phyloP scores from a whole-genome alignment of 257 asterid genomes.

The Sherardia arvensis region DNA sequence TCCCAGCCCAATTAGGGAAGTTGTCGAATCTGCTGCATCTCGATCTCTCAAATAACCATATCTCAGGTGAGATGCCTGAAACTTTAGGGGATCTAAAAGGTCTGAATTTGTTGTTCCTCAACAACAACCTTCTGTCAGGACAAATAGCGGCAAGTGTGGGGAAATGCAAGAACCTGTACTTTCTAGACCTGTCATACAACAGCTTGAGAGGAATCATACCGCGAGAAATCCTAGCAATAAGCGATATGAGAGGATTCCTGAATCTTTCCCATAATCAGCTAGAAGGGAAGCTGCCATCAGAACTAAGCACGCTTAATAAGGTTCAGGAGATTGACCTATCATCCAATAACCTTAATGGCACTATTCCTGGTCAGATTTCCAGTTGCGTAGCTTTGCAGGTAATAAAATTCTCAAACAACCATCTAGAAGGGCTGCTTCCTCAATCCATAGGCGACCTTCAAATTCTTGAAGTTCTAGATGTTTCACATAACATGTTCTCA shows the following conservation, averaged over 20 bases:
- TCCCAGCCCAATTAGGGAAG: conserved; percentile 24
- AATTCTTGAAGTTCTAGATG: conserved; percentile 35
- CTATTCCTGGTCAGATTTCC: conserved; percentile 25
- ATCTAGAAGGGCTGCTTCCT: conserved; percentile 32
- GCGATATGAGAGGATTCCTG: conserved; percentile 33
- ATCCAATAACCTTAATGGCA: conserved; percentile 31
- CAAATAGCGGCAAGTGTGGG: conserved; percentile 37
- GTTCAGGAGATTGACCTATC: conserved; percentile 46
- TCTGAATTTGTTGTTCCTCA: conserved; percentile 26
- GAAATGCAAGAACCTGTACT: conserved; percentile 27
- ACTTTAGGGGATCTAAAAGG: conserved; percentile 29
- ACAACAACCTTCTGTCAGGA: conserved; percentile 42
- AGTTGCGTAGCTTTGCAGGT: conserved; percentile 30
- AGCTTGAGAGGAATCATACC: conserved; percentile 41
- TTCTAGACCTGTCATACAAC: conserved; percentile 41
- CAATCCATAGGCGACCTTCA: conserved; percentile 33
- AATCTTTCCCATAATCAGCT: conserved; percentile 46
- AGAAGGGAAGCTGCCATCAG: conserved; percentile 35
- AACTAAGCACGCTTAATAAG: conserved; percentile 27
- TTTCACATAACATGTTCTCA: conserved; percentile 33
- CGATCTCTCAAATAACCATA: conserved; percentile 37
- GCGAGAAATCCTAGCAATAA: conserved; percentile 25
- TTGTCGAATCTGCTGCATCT: conserved; percentile 21
- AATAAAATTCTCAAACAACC: conserved; percentile 31
- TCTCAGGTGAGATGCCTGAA: conserved; percentile 39